Evolutionary conservation across 768 basidiomycete species (phyloP).

Genomic region (Termitomyces sp.): DNA sequence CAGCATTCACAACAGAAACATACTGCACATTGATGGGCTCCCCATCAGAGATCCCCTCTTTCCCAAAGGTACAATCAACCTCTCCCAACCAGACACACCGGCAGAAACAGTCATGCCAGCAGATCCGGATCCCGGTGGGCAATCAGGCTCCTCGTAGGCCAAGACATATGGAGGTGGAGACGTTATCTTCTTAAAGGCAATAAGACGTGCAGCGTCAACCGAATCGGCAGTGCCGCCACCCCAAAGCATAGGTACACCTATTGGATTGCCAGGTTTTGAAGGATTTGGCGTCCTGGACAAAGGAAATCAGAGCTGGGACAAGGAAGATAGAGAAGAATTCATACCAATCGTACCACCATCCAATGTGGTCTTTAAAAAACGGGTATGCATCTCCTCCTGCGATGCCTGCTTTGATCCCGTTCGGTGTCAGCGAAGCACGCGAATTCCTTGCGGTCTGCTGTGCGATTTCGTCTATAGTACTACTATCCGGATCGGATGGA

Average conservation of each 20-base stretch:
- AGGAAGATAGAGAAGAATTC: slow-evolving; percentile 1
- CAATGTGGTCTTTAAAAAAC: slow-evolving; percentile 38
- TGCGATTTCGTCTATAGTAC: slow-evolving; percentile 5
- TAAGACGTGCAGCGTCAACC: slow-evolving; percentile 36
- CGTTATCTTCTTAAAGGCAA: slow-evolving; percentile 32
- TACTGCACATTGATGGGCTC: slow-evolving; percentile 50
- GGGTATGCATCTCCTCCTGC: slow-evolving; percentile 42
- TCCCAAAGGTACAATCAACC: slow-evolving; percentile 38
- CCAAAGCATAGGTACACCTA: slow-evolving; percentile 48
- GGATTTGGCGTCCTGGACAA: slow-evolving; percentile 37
- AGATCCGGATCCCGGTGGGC: slow-evolving; percentile 39
- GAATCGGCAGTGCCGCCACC: slow-evolving; percentile 37
- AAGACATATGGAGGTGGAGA: slow-evolving; percentile 36
- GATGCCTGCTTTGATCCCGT: slow-evolving; percentile 43
- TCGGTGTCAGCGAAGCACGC: slow-evolving; percentile 31
- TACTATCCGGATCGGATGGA: not conserved
- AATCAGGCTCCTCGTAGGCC: slow-evolving; percentile 48
- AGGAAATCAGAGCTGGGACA: not conserved
- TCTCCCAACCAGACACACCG: slow-evolving; percentile 39
- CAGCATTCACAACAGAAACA: slow-evolving; percentile 11
- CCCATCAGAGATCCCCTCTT: slow-evolving; percentile 38
- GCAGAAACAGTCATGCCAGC: slow-evolving; percentile 40
- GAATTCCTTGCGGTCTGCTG: slow-evolving; percentile 9
- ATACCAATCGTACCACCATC: slow-evolving; percentile 51
- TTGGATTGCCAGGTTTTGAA: slow-evolving; percentile 33